A percentile compares a stretch with the other conserved stretches of the same genome.
Evolutionary conservation across 305 asterid genomes (phyloP).

Genomic region (Petunia hybrid): DNA sequence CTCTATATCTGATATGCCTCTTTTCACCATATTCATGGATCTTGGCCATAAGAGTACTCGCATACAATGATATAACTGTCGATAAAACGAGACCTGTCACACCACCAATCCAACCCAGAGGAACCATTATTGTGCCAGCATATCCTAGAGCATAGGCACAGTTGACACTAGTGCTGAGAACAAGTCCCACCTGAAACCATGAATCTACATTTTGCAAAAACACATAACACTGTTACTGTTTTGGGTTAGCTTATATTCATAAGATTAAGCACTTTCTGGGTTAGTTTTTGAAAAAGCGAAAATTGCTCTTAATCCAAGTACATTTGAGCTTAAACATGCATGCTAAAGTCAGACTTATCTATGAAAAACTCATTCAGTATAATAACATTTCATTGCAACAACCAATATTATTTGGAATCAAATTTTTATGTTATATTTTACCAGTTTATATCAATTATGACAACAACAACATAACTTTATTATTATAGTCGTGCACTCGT

Average conservation of each 20-base stretch:
- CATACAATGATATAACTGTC: constrained; percentile 65
- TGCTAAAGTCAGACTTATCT: neutral
- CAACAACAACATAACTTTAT: too few relatives aligned
- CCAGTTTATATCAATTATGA: too few relatives aligned
- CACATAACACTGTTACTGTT: neutral
- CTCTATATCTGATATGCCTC: constrained; percentile 74
- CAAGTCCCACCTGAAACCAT: constrained; percentile 88
- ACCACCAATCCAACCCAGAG: constrained; percentile 88
- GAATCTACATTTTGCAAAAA: constrained; percentile 58
- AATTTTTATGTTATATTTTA: too few relatives aligned
- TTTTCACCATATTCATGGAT: constrained; percentile 86
- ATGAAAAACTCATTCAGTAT: too few relatives aligned
- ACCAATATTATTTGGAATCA: too few relatives aligned
- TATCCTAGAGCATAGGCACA: constrained; percentile 88
- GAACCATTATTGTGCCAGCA: constrained; percentile 86
- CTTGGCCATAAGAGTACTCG: constrained; percentile 74
- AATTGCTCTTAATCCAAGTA: too few relatives aligned
- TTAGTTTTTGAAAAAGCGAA: too few relatives aligned
- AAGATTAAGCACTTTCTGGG: too few relatives aligned
- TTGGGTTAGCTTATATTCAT: constrained; percentile 25
- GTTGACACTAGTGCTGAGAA: constrained; percentile 87
- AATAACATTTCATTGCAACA: too few relatives aligned
- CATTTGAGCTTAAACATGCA: too few relatives aligned
- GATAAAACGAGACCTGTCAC: constrained; percentile 76
- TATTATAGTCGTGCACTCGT: too few relatives aligned